A percentile compares a stretch with the other conserved stretches of the same genome.
These are phyloP conservation scores for Paxillus involutus DNA, from an alignment of 768 basidiomycete genomes.

Conservation along the genomic window DNA sequence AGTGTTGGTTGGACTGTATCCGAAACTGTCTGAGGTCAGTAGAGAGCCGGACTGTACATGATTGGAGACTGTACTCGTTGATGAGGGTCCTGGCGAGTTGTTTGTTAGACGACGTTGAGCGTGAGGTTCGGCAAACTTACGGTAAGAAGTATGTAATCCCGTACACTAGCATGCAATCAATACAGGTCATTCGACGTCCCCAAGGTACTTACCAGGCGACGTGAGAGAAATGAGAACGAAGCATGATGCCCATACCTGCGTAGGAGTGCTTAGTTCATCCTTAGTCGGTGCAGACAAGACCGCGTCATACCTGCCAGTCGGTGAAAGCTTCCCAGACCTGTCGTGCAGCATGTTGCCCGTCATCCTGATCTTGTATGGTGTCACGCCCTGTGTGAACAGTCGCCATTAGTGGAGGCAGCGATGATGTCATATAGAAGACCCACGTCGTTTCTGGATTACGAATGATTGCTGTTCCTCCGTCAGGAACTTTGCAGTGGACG, in stretches of 20 bases:
- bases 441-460: constrained; percentile 57
- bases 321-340: constrained; percentile 52
- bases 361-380: constrained; percentile 55
- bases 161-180: no score
- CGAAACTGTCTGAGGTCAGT: constrained; percentile 46
- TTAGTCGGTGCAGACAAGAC: constrained; percentile 1
- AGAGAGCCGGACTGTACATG: not conserved
- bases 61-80: constrained; percentile 33
- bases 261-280: not conserved
- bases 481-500: constrained; percentile 56
- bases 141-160: constrained; percentile 72
- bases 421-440: not conserved
- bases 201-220: constrained; percentile 49
- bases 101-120: not conserved
- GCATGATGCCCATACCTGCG: constrained; percentile 1
- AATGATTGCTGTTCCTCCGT: constrained; percentile 60
- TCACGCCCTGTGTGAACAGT: constrained; percentile 56
- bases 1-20: constrained; percentile 52
- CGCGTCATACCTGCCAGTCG: constrained; percentile 60
- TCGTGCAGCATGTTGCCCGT: constrained; percentile 43
- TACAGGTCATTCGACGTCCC: not conserved
- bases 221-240: constrained; percentile 59
- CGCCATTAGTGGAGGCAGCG: not conserved
- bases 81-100: constrained; percentile 53
- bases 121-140: constrained; percentile 37